phyloP scores from a whole-genome alignment of 257 asterid genomes.

The Capsicum chinense region DNA sequence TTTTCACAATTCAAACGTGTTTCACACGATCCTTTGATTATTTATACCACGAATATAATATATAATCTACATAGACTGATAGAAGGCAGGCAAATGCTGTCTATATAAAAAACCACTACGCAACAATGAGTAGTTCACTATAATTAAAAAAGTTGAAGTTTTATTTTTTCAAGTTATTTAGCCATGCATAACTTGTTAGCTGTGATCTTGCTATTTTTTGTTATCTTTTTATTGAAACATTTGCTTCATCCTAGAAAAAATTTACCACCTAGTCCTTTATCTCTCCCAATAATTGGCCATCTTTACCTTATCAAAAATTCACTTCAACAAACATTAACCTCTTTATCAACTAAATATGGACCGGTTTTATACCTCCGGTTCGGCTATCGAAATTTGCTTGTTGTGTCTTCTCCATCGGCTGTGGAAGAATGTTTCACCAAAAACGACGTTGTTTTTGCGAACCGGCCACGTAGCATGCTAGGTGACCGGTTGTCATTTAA shows the following conservation, averaged over 20 bases:
- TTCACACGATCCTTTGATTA: constrained; percentile 9
- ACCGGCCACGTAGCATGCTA: constrained; percentile 46
- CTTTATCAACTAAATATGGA: constrained; percentile 49
- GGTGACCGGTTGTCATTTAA: constrained; percentile 49
- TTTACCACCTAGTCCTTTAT: constrained; percentile 52
- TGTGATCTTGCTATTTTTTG: neutral
- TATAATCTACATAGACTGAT: no score
- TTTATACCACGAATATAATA: no score
- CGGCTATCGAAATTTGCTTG: constrained; percentile 45
- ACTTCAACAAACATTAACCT: constrained; percentile 44
- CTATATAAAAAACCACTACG: neutral
- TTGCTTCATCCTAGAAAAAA: constrained; percentile 6
- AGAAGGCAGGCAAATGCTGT: neutral
- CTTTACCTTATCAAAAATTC: constrained; percentile 54
- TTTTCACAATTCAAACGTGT: neutral
- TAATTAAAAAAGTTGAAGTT: neutral
- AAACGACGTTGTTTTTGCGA: constrained; percentile 58
- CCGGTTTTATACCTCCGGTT: constrained; percentile 49
- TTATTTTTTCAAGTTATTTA: constrained; percentile 28
- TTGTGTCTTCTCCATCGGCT: constrained; percentile 57
- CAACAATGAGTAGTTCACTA: neutral
- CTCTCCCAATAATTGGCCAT: constrained; percentile 67
- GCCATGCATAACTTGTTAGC: constrained; percentile 16
- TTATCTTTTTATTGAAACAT: constrained; percentile 32
- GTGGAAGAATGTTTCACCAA: constrained; percentile 61